phyloP scores from a whole-genome alignment of 2,329 filamentous ascomycete species.

The Blastomyces emzantsi region DNA sequence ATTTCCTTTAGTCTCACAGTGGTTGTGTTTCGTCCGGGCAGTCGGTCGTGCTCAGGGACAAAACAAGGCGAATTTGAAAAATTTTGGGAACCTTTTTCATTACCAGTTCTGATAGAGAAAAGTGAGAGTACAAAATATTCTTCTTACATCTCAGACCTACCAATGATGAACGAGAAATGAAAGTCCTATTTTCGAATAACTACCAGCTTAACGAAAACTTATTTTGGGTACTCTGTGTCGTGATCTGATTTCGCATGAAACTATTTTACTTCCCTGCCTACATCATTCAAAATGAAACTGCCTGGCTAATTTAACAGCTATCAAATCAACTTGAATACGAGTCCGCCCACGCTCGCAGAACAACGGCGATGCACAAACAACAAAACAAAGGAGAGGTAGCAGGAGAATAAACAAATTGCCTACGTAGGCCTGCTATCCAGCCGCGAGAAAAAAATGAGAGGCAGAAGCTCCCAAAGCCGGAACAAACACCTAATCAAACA shows the following conservation, averaged over 20 bases:
- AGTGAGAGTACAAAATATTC: background rate
- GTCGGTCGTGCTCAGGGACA: background rate
- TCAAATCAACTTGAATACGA: background rate
- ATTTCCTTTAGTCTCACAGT: conserved; percentile 22
- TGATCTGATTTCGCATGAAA: background rate
- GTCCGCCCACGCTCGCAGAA: too few species aligned
- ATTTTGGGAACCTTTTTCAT: background rate
- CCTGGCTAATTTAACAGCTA: background rate
- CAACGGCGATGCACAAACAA: background rate
- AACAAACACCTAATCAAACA: background rate
- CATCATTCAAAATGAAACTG: too few species aligned
- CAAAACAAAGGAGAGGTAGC: background rate
- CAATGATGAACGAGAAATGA: background rate
- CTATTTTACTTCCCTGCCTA: background rate
- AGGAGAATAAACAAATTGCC: too few species aligned
- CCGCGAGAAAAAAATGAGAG: background rate
- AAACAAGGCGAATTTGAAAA: background rate
- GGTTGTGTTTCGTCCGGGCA: background rate
- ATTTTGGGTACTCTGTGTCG: background rate
- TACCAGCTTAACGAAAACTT: background rate
- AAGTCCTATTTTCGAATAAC: background rate
- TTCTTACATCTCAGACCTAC: background rate
- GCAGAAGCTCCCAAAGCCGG: background rate
- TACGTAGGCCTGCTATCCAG: background rate
- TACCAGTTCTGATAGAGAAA: background rate